Percentiles rank a stretch among this genome's conserved stretches.
phyloP scores from a whole-genome alignment of 768 basidiomycete species.

The Xerocomus potaroensis region DNA sequence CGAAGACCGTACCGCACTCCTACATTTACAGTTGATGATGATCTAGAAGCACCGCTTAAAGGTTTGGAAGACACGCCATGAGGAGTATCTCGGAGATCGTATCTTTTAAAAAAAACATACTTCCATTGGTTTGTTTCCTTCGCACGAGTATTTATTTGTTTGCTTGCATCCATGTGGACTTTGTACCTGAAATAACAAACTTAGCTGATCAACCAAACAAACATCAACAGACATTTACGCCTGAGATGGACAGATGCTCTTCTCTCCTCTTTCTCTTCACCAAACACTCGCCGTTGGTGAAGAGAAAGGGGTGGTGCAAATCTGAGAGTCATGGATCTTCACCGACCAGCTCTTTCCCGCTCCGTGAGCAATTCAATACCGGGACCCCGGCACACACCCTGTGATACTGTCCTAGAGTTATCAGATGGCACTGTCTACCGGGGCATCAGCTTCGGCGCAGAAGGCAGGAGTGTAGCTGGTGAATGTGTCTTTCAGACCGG shows the following conservation, averaged over 20 bases:
- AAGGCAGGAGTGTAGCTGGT: slow-evolving; percentile 86
- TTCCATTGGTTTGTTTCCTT: background rate
- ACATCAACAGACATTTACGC: slow-evolving; percentile 17
- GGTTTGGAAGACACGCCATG: background rate
- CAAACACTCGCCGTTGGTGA: slow-evolving; percentile 39
- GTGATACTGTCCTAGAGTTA: slow-evolving; percentile 81
- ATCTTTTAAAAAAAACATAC: too few species aligned
- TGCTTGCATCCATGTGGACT: background rate
- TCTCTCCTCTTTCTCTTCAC: slow-evolving; percentile 48
- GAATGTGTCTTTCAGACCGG: slow-evolving; percentile 99
- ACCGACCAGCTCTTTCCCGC: slow-evolving; percentile 44
- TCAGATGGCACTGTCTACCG: slow-evolving; percentile 83
- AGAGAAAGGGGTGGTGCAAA: slow-evolving; percentile 46
- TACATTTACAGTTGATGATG: slow-evolving; percentile 1
- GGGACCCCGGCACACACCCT: slow-evolving; percentile 16
- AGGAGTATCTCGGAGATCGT: background rate
- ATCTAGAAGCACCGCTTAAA: slow-evolving; percentile 3
- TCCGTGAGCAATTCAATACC: slow-evolving; percentile 40
- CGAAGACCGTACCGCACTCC: slow-evolving; percentile 5
- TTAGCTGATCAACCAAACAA: slow-evolving; percentile 16
- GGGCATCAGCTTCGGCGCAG: slow-evolving; percentile 91
- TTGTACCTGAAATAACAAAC: too few species aligned
- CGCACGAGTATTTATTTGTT: background rate
- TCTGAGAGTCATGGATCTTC: slow-evolving; percentile 21
- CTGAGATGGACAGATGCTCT: slow-evolving; percentile 11